Evolutionary conservation across 495 filamentous ascomycete genomes (phyloP).

Genomic region (Pyrenopolyporus hunteri): DNA sequence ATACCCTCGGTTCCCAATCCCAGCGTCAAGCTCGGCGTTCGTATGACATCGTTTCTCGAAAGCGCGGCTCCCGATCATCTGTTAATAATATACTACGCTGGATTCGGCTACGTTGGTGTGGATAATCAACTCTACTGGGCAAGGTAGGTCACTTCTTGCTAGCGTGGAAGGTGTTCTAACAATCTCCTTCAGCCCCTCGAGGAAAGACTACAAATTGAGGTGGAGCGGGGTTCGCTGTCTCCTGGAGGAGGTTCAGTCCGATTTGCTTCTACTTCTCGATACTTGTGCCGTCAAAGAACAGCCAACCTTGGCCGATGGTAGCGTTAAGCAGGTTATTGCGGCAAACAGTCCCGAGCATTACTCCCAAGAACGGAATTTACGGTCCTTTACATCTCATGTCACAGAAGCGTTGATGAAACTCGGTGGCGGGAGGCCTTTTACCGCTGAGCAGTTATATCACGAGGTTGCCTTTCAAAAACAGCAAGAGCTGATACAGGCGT

Average conservation of each 20-base stretch:
- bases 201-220: conserved; percentile 51
- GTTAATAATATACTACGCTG: conserved; percentile 63
- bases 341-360: conserved; percentile 57
- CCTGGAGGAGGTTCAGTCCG: conserved; percentile 57
- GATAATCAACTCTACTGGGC: conserved; percentile 63
- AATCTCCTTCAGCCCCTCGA: conserved; percentile 44
- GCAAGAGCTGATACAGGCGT: conserved; percentile 49
- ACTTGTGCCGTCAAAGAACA: conserved; percentile 53
- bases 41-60: conserved; percentile 57
- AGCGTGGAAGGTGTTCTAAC: conserved; percentile 29
- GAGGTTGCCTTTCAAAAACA: conserved; percentile 52
- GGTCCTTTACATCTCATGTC: conserved; percentile 58
- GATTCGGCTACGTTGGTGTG: conserved; percentile 55
- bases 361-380: conserved; percentile 48
- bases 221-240: conserved; percentile 58
- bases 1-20: conserved; percentile 59
- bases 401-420: conserved; percentile 56
- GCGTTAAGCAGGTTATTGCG: conserved; percentile 62
- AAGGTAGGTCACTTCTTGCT: conserved; percentile 51
- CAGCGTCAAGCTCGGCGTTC: conserved; percentile 58
- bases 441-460: conserved; percentile 56
- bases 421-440: conserved; percentile 54
- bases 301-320: conserved; percentile 49
- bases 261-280: conserved; percentile 57
- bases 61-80: conserved; percentile 59